These are phyloP conservation scores for Tolypocladium pustulatum DNA, from an alignment of 2,329 filamentous ascomycete species.

Conservation along the genomic window DNA sequence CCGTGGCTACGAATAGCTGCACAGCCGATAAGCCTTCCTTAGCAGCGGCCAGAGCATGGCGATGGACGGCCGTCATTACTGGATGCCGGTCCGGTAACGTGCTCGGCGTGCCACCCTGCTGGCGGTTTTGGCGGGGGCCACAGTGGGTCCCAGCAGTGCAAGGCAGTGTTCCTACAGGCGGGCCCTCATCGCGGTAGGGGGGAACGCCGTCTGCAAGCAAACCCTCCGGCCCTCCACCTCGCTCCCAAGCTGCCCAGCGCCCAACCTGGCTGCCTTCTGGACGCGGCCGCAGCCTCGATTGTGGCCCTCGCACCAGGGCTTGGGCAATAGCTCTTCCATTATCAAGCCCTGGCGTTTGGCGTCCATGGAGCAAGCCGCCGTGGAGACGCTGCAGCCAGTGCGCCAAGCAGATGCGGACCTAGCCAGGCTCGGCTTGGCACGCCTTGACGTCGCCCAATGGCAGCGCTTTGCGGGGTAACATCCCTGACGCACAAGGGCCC, in stretches of 20 bases:
- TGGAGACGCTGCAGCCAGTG: not conserved
- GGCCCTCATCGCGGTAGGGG: not conserved
- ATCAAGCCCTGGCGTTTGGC: not conserved
- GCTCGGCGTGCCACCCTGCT: not conserved
- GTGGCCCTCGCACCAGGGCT: not conserved
- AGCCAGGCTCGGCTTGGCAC: not conserved
- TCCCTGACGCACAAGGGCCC: conserved; percentile 2
- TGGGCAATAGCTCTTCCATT: not conserved
- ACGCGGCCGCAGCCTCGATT: not conserved
- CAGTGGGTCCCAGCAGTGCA: not conserved
- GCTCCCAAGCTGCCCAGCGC: not conserved
- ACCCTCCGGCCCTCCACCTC: conserved; percentile 1
- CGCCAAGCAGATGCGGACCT: not conserved
- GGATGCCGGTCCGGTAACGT: not conserved
- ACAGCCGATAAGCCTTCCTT: not conserved
- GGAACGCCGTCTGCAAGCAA: not conserved
- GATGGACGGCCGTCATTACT: not conserved
- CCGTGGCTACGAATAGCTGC: not conserved
- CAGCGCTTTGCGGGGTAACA: conserved; percentile 8
- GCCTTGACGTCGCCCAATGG: conserved; percentile 1
- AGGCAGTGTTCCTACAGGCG: not conserved
- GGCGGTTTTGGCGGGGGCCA: not conserved
- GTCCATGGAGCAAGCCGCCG: not conserved
- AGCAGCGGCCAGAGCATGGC: not conserved
- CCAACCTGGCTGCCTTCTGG: not conserved